These are phyloP conservation scores for Monosporascus sp. DNA, from an alignment of 2,329 filamentous ascomycete genomes.

Conservation along the genomic window DNA sequence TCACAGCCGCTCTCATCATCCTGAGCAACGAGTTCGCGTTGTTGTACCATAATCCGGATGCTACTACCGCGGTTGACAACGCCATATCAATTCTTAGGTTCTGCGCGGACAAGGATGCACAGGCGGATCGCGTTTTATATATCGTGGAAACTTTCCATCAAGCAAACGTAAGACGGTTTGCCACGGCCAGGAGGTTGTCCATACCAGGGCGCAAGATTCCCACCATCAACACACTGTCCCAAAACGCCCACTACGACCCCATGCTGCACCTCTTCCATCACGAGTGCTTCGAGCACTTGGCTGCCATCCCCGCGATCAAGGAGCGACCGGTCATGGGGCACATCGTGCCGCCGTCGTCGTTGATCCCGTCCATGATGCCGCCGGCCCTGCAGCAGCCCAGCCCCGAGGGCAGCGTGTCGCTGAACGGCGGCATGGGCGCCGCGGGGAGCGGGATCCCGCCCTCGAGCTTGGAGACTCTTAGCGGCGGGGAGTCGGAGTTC, in stretches of 20 bases:
- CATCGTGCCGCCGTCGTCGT: conserved; percentile 7
- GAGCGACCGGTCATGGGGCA: conserved; percentile 11
- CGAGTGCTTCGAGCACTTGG: conserved; percentile 8
- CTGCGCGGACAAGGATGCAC: conserved; percentile 42
- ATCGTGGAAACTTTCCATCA: conserved; percentile 46
- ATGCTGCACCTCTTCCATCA: conserved; percentile 24
- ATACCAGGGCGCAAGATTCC: conserved; percentile 22
- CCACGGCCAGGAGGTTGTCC: conserved; percentile 17
- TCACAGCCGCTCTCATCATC: conserved; percentile 48
- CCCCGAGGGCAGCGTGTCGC: conserved; percentile 23
- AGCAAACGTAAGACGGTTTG: conserved; percentile 28
- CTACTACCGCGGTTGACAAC: conserved; percentile 33
- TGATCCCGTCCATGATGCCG: conserved; percentile 19
- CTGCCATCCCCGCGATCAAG: conserved; percentile 9
- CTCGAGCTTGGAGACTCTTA: conserved; percentile 15
- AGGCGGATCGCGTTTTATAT: conserved; percentile 43
- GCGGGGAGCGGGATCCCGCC: conserved; percentile 13
- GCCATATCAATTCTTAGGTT: conserved; percentile 45
- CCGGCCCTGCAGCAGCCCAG: conserved; percentile 25
- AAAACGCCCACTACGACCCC: conserved; percentile 19
- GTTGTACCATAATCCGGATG: conserved; percentile 40
- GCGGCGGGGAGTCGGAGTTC: conserved; percentile 29
- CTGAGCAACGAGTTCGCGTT: conserved; percentile 52
- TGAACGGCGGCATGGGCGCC: conserved; percentile 17
- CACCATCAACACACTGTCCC: conserved; percentile 22